Evolutionary conservation across 2,329 filamentous ascomycete species (phyloP), one percentile per base, ranked within the genome.

Genomic region (Fusarium equiseti): DNA sequence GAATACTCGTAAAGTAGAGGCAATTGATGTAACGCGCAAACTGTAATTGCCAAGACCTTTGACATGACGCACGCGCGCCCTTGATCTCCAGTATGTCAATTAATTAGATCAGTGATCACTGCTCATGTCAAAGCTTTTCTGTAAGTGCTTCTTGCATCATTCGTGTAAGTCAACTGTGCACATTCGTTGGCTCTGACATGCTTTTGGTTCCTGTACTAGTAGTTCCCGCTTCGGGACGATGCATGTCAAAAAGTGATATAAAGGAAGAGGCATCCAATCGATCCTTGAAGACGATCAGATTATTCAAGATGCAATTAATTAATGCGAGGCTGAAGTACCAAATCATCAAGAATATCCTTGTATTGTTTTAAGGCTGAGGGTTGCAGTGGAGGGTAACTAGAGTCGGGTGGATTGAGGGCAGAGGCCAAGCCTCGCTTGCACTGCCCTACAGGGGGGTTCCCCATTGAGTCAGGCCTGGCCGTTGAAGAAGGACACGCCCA

Each of bases 221-320:
- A 75, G 73, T 45, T 75, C 73, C 73, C 73, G 73, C 65, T 46
- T 45, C 60, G 40, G 71, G 66, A 54, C 38, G 57, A 63, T 68
- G 69, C 54, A 63, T 40, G 68, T 58, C 44, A 55, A 54, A 27
- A 49, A n/a, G 27, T n/a, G 20, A 18, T 26, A 18, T 16, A 22
- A 57, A 54, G 46, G 44, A 66, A 75, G 73, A 75, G 73, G 73
- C 73, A 75, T 75, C 73, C 73, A 72, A 71, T 75, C 54, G 68
- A 63, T 68, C 59, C 51, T 56, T 42, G 35, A 68, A 27, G 62
- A 65, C 58, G 59, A 72, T 68, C 56, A 61, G 55, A 53, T 35
- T 45, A 2, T 48, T 24, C 11, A 15, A 52, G 13, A 52, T 42
- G 13, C 27, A 40, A 27, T 22, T 22, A 51, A 58, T 44, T 27